These are phyloP conservation scores for Mycena kentingensis DNA, from an alignment of 768 basidiomycete genomes.

Conservation along the genomic window DNA sequence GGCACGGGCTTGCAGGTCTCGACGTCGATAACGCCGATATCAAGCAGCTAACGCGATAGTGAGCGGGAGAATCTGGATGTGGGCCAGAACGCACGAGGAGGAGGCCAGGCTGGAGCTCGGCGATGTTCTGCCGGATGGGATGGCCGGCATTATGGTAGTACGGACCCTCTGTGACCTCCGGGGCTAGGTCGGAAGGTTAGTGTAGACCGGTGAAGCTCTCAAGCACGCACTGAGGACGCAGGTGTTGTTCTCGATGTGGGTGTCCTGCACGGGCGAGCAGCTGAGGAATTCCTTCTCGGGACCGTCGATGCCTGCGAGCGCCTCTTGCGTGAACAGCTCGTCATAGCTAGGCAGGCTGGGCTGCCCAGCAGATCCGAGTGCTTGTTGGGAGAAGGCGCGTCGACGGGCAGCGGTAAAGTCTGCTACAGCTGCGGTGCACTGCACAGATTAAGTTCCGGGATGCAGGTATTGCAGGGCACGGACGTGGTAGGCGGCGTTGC, in stretches of 20 bases:
- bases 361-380: constrained; percentile 36
- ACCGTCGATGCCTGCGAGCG: constrained; percentile 20
- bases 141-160: constrained; percentile 55
- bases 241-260: constrained; percentile 55
- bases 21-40: constrained; percentile 60
- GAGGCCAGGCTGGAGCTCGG: constrained; percentile 53
- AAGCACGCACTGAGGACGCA: constrained; percentile 50
- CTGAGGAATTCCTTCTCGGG: constrained; percentile 39
- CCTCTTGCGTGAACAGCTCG: constrained; percentile 42
- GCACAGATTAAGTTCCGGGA: constrained; percentile 1
- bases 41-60: constrained; percentile 39
- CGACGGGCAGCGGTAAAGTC: constrained; percentile 52
- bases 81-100: constrained; percentile 39
- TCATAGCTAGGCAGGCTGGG: constrained; percentile 41
- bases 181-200: constrained; percentile 30
- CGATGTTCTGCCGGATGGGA: constrained; percentile 55
- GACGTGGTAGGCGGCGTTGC: constrained; percentile 56
- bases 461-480: constrained; percentile 17
- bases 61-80: neutral
- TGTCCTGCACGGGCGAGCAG: constrained; percentile 48
- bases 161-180: constrained; percentile 56
- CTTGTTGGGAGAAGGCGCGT: constrained; percentile 48
- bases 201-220: neutral
- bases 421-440: constrained; percentile 58
- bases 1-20: constrained; percentile 57